These are phyloP conservation scores for Suhomyces choctaworum DNA, from an alignment of 1,139 yeast genomes.

Conservation along the genomic window DNA sequence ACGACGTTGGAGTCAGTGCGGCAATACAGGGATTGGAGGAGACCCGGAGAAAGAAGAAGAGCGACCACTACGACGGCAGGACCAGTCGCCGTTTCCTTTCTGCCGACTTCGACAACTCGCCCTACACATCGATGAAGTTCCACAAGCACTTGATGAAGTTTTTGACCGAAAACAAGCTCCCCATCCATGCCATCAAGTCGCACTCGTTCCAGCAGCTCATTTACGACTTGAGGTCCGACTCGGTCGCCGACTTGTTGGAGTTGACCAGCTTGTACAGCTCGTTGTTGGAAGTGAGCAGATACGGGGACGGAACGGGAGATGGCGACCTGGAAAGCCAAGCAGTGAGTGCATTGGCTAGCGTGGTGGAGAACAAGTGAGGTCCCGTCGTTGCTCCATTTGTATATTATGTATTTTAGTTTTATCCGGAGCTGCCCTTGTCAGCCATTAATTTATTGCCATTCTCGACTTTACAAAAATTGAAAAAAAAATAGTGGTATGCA, in stretches of 20 bases:
- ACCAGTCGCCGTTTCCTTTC: constrained; percentile 25
- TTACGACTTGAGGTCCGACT: constrained; percentile 50
- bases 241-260: constrained; percentile 48
- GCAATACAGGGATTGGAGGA: constrained; percentile 10
- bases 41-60: constrained; percentile 9
- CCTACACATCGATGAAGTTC: constrained; percentile 48
- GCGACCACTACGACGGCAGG: constrained; percentile 5
- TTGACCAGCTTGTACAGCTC: constrained; percentile 48
- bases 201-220: constrained; percentile 55
- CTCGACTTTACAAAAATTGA: too few relatives aligned
- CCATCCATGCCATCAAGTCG: constrained; percentile 49
- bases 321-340: constrained; percentile 17
- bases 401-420: constrained; percentile 6
- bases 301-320: constrained; percentile 11
- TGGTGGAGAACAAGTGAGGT: constrained; percentile 15
- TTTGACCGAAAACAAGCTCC: constrained; percentile 52
- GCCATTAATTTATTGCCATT: background rate
- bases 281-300: constrained; percentile 44
- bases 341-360: constrained; percentile 19
- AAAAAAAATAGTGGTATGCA: too few relatives aligned
- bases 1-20: constrained; percentile 5
- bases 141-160: constrained; percentile 54
- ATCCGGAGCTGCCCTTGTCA: background rate
- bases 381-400: background rate
- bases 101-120: constrained; percentile 42